Conservation (phyloP, 208 protist species). For the Herpetomonas samuelpessoai region DNA sequence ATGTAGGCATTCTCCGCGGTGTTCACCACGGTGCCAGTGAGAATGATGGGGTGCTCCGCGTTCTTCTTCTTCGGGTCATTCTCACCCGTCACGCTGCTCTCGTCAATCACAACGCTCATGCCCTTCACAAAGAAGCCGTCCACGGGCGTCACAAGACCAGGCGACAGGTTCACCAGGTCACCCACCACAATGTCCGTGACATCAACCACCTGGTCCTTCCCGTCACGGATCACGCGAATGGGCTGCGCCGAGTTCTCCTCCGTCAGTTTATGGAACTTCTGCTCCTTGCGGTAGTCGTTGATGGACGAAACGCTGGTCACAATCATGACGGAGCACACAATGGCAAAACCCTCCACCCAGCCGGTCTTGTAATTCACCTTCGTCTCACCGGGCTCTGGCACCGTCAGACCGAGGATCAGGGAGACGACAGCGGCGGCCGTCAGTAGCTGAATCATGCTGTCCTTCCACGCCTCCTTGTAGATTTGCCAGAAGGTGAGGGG, state of each 20-base stretch:
- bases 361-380: conserved; percentile 74
- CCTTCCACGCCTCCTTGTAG: conserved; percentile 67
- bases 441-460: conserved; percentile 82
- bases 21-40: conserved; percentile 88
- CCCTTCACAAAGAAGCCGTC: conserved; percentile 92
- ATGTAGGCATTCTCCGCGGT: conserved; percentile 86
- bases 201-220: conserved; percentile 73
- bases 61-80: conserved; percentile 83
- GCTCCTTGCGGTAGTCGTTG: conserved; percentile 96
- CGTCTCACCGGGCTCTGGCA: conserved; percentile 57
- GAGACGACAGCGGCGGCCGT: conserved; percentile 62
- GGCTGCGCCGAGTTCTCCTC: conserved; percentile 87
- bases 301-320: conserved; percentile 91
- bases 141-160: conserved; percentile 90
- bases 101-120: conserved; percentile 83
- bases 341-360: conserved; percentile 97
- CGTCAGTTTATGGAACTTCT: conserved; percentile 94
- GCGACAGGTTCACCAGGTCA: conserved; percentile 89
- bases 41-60: conserved; percentile 67
- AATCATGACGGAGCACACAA: conserved; percentile 94
- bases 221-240: conserved; percentile 90
- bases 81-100: conserved; percentile 94
- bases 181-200: conserved; percentile 95
- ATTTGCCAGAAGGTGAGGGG: conserved; percentile 53
- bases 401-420: conserved; percentile 71